Evolutionary conservation across 129 eudicot genomes (phyloP).

Genomic region (Saposhnikovia divaricata): DNA sequence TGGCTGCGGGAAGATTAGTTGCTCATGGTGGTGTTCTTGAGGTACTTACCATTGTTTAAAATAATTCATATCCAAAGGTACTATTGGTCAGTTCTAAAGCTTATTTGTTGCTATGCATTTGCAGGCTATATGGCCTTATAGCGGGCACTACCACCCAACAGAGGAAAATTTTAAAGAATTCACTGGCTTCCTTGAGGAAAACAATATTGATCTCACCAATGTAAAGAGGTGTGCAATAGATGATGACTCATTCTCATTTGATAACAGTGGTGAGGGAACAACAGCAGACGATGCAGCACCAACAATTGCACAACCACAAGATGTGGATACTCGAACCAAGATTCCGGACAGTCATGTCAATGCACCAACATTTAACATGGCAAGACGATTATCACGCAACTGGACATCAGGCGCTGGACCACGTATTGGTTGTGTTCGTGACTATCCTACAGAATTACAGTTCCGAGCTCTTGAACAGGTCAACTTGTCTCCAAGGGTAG

Average conservation of each 20-base stretch:
- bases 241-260: slow-evolving; percentile 40
- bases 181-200: slow-evolving; percentile 71
- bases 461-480: slow-evolving; percentile 93
- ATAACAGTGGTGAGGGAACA: slow-evolving; percentile 28
- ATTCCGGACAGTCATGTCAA: slow-evolving; percentile 6
- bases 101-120: slow-evolving; percentile 6
- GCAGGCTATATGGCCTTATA: slow-evolving; percentile 96
- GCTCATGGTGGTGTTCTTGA: slow-evolving; percentile 69
- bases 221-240: slow-evolving; percentile 81
- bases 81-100: background rate
- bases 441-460: slow-evolving; percentile 76
- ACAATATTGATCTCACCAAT: slow-evolving; percentile 68
- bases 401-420: slow-evolving; percentile 84
- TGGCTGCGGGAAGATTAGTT: slow-evolving; percentile 81
- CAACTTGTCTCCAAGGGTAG: slow-evolving; percentile 70
- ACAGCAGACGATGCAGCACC: slow-evolving; percentile 15
- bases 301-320: slow-evolving; percentile 28
- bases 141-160: slow-evolving; percentile 94
- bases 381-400: slow-evolving; percentile 58
- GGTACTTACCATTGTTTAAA: slow-evolving; percentile 19
- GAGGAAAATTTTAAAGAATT: slow-evolving; percentile 84
- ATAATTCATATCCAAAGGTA: background rate
- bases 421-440: slow-evolving; percentile 76
- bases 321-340: slow-evolving; percentile 4
- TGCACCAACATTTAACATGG: slow-evolving; percentile 26